Evolutionary conservation across 306 rosid genomes (phyloP).

Genomic region (Abrus pulchellus): DNA sequence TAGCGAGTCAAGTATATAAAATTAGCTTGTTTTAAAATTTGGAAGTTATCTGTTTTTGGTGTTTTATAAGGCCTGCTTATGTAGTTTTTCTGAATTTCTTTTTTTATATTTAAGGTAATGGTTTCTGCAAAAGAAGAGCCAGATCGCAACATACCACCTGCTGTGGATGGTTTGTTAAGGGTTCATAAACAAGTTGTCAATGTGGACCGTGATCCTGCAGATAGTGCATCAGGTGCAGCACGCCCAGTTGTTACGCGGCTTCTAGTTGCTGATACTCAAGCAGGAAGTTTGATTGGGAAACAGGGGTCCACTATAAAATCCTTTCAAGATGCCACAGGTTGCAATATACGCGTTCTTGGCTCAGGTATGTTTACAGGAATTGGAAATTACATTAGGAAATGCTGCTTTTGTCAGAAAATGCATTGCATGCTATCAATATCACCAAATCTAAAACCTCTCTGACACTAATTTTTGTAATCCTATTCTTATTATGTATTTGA

Average conservation of each 20-base stretch:
- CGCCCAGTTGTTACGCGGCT: constrained; percentile 56
- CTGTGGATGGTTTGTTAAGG: constrained; percentile 69
- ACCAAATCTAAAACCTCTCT: neutral
- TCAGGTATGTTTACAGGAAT: constrained; percentile 52
- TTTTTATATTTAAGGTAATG: constrained; percentile 59
- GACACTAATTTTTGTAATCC: neutral
- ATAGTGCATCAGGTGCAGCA: constrained; percentile 50
- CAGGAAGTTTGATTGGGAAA: constrained; percentile 71
- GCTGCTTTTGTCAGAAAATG: neutral
- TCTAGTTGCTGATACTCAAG: constrained; percentile 74
- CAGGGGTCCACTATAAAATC: constrained; percentile 64
- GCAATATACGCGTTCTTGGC: constrained; percentile 65
- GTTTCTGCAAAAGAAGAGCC: constrained; percentile 75
- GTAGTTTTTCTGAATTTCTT: constrained; percentile 39
- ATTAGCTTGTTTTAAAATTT: constrained; percentile 20
- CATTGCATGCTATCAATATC: neutral
- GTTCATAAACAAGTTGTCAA: constrained; percentile 67
- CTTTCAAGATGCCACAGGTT: constrained; percentile 64
- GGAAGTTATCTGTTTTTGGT: constrained; percentile 23
- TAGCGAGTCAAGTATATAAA: constrained; percentile 40
- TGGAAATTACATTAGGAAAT: constrained; percentile 20
- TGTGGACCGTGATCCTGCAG: constrained; percentile 56
- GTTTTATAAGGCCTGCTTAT: neutral
- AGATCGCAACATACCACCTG: constrained; percentile 60
- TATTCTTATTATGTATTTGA: constrained; percentile 29